Conservation (phyloP, 2,329 filamentous ascomycete species). For the Botrytis sinoallii region DNA sequence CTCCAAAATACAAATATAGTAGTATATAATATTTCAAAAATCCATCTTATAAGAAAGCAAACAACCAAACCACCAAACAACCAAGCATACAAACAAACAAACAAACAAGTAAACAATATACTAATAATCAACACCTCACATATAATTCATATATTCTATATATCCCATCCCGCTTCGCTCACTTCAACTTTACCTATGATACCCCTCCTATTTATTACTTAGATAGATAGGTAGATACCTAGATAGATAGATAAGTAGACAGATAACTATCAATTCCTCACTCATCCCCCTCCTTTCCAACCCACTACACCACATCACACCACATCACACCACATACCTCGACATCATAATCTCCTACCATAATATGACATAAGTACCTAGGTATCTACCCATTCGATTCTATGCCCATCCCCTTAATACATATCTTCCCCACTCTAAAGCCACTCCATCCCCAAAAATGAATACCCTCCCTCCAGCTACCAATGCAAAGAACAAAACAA, state of each 20-base stretch:
- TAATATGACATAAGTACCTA: neutral
- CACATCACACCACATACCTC: neutral
- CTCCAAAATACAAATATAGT: too few relatives aligned
- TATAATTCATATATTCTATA: neutral
- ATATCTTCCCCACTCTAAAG: neutral
- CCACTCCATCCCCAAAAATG: neutral
- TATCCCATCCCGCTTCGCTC: neutral
- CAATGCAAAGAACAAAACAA: neutral
- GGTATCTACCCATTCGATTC: neutral
- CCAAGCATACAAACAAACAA: neutral
- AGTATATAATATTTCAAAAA: too few relatives aligned
- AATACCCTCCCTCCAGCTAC: neutral
- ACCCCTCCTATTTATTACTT: neutral
- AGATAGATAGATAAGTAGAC: too few relatives aligned
- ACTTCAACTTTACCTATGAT: too few relatives aligned
- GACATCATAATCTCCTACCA: neutral
- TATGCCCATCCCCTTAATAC: neutral
- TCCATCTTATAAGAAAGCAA: too few relatives aligned
- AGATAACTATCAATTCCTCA: neutral
- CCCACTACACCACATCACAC: neutral
- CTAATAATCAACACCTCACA: neutral
- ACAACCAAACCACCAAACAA: too few relatives aligned
- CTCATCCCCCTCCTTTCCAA: neutral
- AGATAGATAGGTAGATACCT: too few relatives aligned
- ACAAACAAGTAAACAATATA: neutral